Conservation (phyloP, 2,329 filamentous ascomycete species). For the Cladophialophora exuberans region DNA sequence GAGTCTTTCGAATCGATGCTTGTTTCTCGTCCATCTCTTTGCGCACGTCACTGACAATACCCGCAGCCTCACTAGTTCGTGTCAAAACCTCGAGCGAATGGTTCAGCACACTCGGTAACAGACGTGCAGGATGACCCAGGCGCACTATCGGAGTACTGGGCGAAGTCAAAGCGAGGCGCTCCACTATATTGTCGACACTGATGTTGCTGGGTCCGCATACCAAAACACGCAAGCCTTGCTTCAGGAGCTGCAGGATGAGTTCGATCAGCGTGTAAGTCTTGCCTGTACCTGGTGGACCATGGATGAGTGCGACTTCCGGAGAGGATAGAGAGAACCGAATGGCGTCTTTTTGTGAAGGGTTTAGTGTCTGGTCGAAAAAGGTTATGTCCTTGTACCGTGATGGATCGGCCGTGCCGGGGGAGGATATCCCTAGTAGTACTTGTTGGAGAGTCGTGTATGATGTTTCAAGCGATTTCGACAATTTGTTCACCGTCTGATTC, state of each 20-base stretch:
- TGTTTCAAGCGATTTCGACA: constrained; percentile 61
- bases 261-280: constrained; percentile 98
- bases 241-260: constrained; percentile 86
- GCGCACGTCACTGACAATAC: constrained; percentile 86
- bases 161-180: constrained; percentile 66
- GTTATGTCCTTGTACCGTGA: constrained; percentile 50
- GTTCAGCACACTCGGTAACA: constrained; percentile 83
- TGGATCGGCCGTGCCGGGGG: constrained; percentile 55
- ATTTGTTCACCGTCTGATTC: constrained; percentile 64
- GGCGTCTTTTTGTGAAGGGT: constrained; percentile 65
- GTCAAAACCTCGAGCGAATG: constrained; percentile 92
- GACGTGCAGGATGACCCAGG: constrained; percentile 86
- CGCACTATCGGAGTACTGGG: constrained; percentile 84
- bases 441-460: constrained; percentile 59
- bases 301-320: constrained; percentile 82
- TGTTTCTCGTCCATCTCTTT: constrained; percentile 93
- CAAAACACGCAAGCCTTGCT: constrained; percentile 72
- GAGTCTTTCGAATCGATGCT: constrained; percentile 83
- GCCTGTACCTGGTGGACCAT: constrained; percentile 92
- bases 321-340: constrained; percentile 82
- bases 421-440: constrained; percentile 63
- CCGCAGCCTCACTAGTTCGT: constrained; percentile 84
- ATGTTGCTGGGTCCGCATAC: constrained; percentile 98
- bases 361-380: constrained; percentile 61
- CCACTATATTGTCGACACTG: constrained; percentile 96